Base-by-base conservation (phyloP, 2,329 filamentous ascomycete species). In the Fusarium sp. region DNA sequence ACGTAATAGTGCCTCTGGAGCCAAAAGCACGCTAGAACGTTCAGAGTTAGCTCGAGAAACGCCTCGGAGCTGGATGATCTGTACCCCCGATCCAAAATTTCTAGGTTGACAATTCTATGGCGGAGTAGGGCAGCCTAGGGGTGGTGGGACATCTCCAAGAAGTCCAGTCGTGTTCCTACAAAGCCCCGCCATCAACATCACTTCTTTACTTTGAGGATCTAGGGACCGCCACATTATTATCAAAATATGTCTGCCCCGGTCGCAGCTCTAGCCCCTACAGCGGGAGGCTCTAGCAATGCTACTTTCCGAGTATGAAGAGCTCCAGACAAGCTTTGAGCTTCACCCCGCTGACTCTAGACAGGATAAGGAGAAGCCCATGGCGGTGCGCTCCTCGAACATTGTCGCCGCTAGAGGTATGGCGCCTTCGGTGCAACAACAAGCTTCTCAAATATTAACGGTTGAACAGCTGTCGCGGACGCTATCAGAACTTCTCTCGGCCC, bases 291-390 rank as follows among this genome's bases (percentile, higher is more conserved):
- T 73, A 81, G 83, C 73, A 88, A 89, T 84, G 84, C 85, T 76
- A 84, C 88, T 72, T 90, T 90, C 81, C 86, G 86, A 79, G 88
- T 90, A 84, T 73, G 84, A 74, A 53, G 47, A 80, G 79, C 79
- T 78, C 55, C 59, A 60, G 42, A 62, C 54, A 73, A 80, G 77
- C 76, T 81, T 72, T 58, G 67, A 82, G 77, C 80, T 82, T 77
- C 79, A 78, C 78, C 78, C 79, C 79, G 78, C 81, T 84, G 76
- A 84, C 75, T 59, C 55, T 74, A 57, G 46, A 56, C 76, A 92
- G 90, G 89, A 92, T 81, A 99, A 98, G 90, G 96, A 98, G 87
- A 99, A 99, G 94, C 96, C 96, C 76, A 92, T 96, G 87, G 96
- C 96, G 75, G 96, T 99, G 75, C 93, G 96, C 77, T 95, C 93